Conservation (phyloP, 1,139 yeast genomes). For the Geotrichum bryndzae region DNA sequence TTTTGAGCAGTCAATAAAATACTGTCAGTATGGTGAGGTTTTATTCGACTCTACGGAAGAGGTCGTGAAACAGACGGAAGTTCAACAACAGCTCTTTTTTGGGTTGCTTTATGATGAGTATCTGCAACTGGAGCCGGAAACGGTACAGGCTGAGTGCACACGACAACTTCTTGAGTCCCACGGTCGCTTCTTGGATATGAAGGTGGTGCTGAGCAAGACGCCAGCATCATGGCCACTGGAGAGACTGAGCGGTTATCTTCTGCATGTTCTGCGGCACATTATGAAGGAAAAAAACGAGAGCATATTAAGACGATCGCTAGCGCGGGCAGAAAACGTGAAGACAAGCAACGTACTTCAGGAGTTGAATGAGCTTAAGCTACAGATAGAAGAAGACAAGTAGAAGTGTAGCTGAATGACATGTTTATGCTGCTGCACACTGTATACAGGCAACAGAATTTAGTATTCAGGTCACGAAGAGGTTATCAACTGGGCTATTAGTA, state of each 20-base stretch:
- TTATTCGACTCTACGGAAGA: neutral
- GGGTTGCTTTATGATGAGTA: constrained; percentile 28
- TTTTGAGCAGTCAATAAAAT: constrained; percentile 34
- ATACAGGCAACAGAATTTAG: neutral
- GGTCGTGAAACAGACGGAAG: constrained; percentile 1
- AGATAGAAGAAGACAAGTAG: neutral
- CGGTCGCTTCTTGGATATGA: constrained; percentile 31
- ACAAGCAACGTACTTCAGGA: constrained; percentile 3
- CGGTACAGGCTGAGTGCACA: constrained; percentile 26
- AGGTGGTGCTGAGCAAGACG: constrained; percentile 28
- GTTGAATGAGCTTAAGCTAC: neutral
- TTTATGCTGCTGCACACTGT: neutral
- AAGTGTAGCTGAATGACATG: neutral
- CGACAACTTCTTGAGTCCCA: constrained; percentile 30
- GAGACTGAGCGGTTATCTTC: constrained; percentile 29
- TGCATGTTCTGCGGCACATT: constrained; percentile 23
- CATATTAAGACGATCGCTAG: constrained; percentile 23
- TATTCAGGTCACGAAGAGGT: neutral
- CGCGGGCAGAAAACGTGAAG: constrained; percentile 27
- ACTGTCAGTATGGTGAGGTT: constrained; percentile 29
- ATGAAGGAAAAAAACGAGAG: constrained; percentile 25
- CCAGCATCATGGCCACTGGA: constrained; percentile 37
- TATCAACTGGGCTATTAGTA: neutral
- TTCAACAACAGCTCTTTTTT: constrained; percentile 26
- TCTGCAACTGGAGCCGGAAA: constrained; percentile 26